These are phyloP conservation scores for Ceriops decandra DNA, from an alignment of 345 rosid genomes.

Conservation along the genomic window DNA sequence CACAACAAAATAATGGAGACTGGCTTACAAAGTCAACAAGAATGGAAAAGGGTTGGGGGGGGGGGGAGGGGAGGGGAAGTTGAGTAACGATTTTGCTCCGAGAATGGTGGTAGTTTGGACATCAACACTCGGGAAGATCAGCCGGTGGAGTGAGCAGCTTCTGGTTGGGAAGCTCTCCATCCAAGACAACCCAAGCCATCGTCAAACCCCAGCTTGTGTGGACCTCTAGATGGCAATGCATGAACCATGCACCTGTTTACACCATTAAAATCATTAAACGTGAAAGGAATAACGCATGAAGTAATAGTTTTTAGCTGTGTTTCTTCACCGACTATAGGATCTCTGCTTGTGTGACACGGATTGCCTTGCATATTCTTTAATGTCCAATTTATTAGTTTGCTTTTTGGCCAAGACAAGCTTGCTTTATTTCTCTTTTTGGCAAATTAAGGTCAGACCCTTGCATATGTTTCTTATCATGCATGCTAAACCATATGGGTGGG, in stretches of 20 bases:
- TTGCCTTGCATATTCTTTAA: too few relatives aligned
- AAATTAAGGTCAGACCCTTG: too few relatives aligned
- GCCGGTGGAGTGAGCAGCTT: constrained; percentile 15
- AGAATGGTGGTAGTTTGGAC: neutral
- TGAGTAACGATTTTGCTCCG: neutral
- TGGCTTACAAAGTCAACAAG: neutral
- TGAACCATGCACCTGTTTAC: constrained; percentile 13
- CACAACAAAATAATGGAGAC: neutral
- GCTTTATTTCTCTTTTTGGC: too few relatives aligned
- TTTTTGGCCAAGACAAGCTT: too few relatives aligned
- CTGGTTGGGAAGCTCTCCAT: constrained; percentile 15
- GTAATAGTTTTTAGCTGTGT: too few relatives aligned
- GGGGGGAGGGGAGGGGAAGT: neutral
- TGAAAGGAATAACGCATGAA: neutral
- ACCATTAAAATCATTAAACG: neutral
- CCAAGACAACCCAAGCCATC: constrained; percentile 14
- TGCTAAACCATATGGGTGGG: neutral
- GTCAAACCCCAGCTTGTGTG: constrained; percentile 18
- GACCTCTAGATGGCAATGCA: constrained; percentile 19
- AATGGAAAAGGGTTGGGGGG: too few relatives aligned
- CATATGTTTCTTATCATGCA: too few relatives aligned
- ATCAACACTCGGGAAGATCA: constrained; percentile 13
- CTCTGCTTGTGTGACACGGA: too few relatives aligned
- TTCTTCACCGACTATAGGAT: too few relatives aligned
- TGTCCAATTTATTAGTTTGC: too few relatives aligned